phyloP scores from a whole-genome alignment of 805 yeast species.

The Saccharomycopsis schoenii region DNA sequence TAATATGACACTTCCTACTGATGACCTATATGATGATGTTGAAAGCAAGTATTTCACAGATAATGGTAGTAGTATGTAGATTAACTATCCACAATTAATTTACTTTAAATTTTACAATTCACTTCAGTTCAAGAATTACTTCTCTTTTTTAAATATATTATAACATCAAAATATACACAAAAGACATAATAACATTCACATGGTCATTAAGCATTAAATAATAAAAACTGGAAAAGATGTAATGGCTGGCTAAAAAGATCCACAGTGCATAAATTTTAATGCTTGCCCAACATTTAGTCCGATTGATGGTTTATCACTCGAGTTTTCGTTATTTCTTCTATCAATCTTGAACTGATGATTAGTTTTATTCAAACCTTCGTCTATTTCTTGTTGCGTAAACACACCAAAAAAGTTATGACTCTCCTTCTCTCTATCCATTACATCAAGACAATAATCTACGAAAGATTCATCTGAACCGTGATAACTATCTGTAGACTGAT shows the following conservation, averaged over 20 bases:
- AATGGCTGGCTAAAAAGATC: not conserved
- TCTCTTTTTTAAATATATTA: not conserved
- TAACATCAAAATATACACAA: not conserved
- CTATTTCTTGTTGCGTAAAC: slow-evolving; percentile 17
- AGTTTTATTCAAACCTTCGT: slow-evolving; percentile 5
- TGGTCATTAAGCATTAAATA: not conserved
- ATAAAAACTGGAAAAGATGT: not conserved
- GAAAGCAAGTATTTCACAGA: not conserved
- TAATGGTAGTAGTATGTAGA: not conserved
- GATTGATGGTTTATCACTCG: not conserved
- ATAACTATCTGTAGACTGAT: not conserved
- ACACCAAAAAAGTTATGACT: slow-evolving; percentile 15
- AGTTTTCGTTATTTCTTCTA: not conserved
- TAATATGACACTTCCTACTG: not conserved
- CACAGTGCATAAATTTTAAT: slow-evolving; percentile 16
- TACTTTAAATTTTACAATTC: too few relatives aligned
- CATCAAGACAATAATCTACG: slow-evolving; percentile 11
- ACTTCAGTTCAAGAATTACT: too few relatives aligned
- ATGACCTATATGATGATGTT: not conserved
- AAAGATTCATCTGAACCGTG: slow-evolving; percentile 8
- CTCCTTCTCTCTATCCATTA: slow-evolving; percentile 6
- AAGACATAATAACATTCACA: not conserved
- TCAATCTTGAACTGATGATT: slow-evolving; percentile 9
- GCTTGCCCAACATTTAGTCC: slow-evolving; percentile 11
- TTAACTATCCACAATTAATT: not conserved